Evolutionary conservation across 2,329 filamentous ascomycete species (phyloP).

Genomic region (Hortaea sp.): DNA sequence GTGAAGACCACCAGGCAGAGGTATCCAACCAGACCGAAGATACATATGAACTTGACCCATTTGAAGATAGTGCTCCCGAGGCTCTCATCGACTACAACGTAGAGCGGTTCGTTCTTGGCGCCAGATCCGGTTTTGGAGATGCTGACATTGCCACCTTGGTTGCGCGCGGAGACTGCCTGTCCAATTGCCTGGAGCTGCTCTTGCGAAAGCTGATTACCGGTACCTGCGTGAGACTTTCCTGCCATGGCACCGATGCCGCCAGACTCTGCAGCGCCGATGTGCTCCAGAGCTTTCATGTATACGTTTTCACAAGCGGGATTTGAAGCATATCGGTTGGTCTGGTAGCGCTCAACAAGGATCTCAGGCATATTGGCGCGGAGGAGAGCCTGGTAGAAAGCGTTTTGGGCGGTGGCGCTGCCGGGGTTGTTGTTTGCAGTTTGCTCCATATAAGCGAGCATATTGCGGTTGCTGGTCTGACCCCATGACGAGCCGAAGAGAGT

Average conservation of each 20-base stretch:
- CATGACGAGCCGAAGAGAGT: constrained; percentile 31
- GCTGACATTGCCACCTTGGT: constrained; percentile 56
- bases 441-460: constrained; percentile 72
- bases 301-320: constrained; percentile 68
- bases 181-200: constrained; percentile 68
- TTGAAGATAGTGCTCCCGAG: constrained; percentile 70
- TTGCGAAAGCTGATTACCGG: constrained; percentile 38
- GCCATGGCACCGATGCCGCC: constrained; percentile 11
- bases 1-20: constrained; percentile 69
- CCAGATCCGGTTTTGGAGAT: constrained; percentile 51
- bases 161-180: constrained; percentile 68
- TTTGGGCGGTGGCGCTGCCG: constrained; percentile 75
- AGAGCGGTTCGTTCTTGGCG: constrained; percentile 71
- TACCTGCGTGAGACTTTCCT: constrained; percentile 24
- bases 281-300: constrained; percentile 65
- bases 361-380: constrained; percentile 87
- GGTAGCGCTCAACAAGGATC: constrained; percentile 82
- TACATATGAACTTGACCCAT: constrained; percentile 79
- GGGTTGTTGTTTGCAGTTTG: constrained; percentile 90
- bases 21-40: constrained; percentile 70
- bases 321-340: constrained; percentile 72
- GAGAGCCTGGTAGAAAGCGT: constrained; percentile 85
- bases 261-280: constrained; percentile 42
- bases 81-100: constrained; percentile 92
- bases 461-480: constrained; percentile 36